Percentiles rank a stretch among this genome's conserved stretches.
Evolutionary conservation across 2,329 filamentous ascomycete species (phyloP).

Genomic region (Xylariales sp.): DNA sequence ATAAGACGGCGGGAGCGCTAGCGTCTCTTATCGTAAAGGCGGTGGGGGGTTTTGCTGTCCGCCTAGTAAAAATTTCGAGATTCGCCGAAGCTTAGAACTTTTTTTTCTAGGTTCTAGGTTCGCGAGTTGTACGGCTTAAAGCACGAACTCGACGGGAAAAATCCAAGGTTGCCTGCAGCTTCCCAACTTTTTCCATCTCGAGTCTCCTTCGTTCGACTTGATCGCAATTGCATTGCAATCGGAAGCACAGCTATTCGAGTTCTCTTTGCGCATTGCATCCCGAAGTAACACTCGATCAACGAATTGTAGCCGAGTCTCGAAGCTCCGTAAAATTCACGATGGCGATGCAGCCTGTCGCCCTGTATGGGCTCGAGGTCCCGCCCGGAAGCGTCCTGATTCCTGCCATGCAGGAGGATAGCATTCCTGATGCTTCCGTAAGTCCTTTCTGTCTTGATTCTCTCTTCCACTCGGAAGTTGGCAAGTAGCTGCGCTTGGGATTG

Average conservation of each 20-base stretch:
- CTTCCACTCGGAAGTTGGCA: neutral
- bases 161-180: neutral
- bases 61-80: neutral
- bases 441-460: constrained; percentile 1
- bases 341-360: constrained; percentile 63
- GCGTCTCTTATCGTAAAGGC: constrained; percentile 7
- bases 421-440: constrained; percentile 75
- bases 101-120: constrained; percentile 5
- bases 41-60: constrained; percentile 6
- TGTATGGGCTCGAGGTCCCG: constrained; percentile 91
- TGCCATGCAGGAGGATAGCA: constrained; percentile 59
- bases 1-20: constrained; percentile 7
- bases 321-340: constrained; percentile 31
- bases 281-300: too few relatives aligned
- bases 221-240: too few relatives aligned
- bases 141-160: neutral
- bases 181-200: neutral
- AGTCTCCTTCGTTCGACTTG: neutral
- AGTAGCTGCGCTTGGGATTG: neutral
- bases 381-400: constrained; percentile 78
- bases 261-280: too few relatives aligned
- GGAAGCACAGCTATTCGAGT: too few relatives aligned
- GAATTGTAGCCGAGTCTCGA: neutral
- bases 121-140: constrained; percentile 2
- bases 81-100: constrained; percentile 5